Evolutionary conservation across 805 yeast species (phyloP).

Genomic region (Zygosaccharomyces bailii): DNA sequence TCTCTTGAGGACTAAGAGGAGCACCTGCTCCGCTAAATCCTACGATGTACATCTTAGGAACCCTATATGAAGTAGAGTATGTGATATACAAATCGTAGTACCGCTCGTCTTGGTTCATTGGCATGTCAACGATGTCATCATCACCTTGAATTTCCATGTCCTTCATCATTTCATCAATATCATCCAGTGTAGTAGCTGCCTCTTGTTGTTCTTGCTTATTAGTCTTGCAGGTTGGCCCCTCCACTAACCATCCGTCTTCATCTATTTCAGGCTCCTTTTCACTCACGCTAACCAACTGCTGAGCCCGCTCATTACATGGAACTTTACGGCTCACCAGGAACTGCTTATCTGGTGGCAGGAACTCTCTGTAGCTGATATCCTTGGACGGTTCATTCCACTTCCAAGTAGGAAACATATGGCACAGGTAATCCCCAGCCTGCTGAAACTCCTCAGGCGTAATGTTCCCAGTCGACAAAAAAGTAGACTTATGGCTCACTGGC

Average conservation of each 20-base stretch:
- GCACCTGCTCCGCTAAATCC: conserved; percentile 82
- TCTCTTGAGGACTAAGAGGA: conserved; percentile 80
- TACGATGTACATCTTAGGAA: conserved; percentile 88
- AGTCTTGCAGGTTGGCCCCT: conserved; percentile 27
- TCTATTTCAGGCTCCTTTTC: conserved; percentile 38
- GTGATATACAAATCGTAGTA: conserved; percentile 86
- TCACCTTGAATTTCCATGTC: conserved; percentile 36
- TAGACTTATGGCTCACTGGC: conserved; percentile 83
- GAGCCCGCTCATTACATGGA: conserved; percentile 76
- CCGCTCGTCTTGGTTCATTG: conserved; percentile 49
- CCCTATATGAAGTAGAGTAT: conserved; percentile 91
- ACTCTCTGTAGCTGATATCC: conserved; percentile 41
- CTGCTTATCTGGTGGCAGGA: conserved; percentile 84
- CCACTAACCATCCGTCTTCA: conserved; percentile 59
- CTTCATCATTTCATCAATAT: conserved; percentile 31
- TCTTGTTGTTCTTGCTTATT: conserved; percentile 7
- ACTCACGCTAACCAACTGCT: conserved; percentile 44
- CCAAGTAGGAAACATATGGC: conserved; percentile 95
- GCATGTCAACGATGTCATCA: conserved; percentile 44
- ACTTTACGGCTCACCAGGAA: conserved; percentile 84
- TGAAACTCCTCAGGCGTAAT: conserved; percentile 95
- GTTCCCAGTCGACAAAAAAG: conserved; percentile 82
- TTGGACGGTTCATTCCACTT: conserved; percentile 66
- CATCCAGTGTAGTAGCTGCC: conserved; percentile 13
- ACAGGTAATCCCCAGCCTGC: conserved; percentile 88